Conservation (phyloP, 345 rosid genomes). For the Arabidopsis arenosa region DNA sequence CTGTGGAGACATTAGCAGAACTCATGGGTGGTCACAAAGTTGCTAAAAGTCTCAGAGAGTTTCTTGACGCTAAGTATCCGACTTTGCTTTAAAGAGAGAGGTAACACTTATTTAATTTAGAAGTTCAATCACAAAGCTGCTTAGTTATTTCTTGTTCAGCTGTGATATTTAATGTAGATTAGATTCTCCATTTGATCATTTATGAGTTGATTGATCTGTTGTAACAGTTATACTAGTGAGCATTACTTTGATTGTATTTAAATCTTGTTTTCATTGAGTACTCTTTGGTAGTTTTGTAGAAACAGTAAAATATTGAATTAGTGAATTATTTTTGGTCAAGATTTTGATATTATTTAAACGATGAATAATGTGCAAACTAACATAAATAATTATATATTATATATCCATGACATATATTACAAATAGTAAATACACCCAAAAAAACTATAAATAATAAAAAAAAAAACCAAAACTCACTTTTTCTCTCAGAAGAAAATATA, state of each 20-base stretch:
- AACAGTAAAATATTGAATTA: neutral
- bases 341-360: neutral
- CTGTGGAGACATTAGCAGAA: conserved; percentile 67
- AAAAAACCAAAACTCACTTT: conserved; percentile 28
- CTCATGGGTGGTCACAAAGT: conserved; percentile 92
- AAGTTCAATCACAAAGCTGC: conserved; percentile 12
- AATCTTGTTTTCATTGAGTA: neutral
- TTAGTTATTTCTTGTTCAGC: conserved; percentile 19
- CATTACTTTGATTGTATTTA: conserved; percentile 9
- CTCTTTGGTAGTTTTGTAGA: neutral
- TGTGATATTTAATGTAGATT: conserved; percentile 31
- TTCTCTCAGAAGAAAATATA: neutral
- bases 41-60: conserved; percentile 80
- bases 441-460: too few species aligned
- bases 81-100: conserved; percentile 58
- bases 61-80: conserved; percentile 94
- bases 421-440: conserved; percentile 15
- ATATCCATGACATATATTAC: neutral
- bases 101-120: conserved; percentile 10
- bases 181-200: conserved; percentile 7
- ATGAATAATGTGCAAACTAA: conserved; percentile 11
- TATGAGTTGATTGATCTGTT: conserved; percentile 19
- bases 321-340: neutral
- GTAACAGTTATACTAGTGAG: conserved; percentile 19
- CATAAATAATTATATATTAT: neutral